Percentiles rank a stretch among this genome's conserved stretches.
Conservation (phyloP, 345 rosid species). For the Trapa bicornis region DNA sequence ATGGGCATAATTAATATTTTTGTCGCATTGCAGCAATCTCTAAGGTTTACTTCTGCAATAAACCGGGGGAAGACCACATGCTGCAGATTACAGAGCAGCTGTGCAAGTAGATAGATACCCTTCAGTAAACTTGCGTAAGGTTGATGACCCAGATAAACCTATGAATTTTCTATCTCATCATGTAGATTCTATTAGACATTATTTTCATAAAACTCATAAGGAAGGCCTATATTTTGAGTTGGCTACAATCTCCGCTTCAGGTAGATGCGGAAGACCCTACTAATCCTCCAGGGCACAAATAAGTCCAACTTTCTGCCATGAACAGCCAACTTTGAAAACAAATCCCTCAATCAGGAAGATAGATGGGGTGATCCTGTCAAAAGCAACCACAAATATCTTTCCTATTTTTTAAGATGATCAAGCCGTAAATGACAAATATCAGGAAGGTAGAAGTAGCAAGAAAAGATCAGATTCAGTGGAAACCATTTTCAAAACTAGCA, state of each 20-base stretch:
- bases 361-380: no score
- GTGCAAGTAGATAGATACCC: slow-evolving; percentile 33
- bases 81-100: slow-evolving; percentile 31
- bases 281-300: no score
- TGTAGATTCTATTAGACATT: background rate
- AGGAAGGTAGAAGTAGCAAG: background rate
- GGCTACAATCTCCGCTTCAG: background rate
- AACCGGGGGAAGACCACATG: slow-evolving; percentile 4
- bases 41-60: background rate
- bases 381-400: background rate
- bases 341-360: no score
- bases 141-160: slow-evolving; percentile 4
- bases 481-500: no score
- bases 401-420: no score
- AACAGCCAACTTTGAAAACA: no score
- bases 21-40: background rate
- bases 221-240: background rate
- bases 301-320: no score
- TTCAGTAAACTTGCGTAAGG: slow-evolving; percentile 47
- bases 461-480: background rate
- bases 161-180: background rate
- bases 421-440: background rate
- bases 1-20: background rate
- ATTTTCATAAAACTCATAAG: background rate
- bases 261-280: background rate